These are phyloP conservation scores for Chrysanthemum seticuspe DNA, from an alignment of 129 eudicot genomes.

Conservation along the genomic window DNA sequence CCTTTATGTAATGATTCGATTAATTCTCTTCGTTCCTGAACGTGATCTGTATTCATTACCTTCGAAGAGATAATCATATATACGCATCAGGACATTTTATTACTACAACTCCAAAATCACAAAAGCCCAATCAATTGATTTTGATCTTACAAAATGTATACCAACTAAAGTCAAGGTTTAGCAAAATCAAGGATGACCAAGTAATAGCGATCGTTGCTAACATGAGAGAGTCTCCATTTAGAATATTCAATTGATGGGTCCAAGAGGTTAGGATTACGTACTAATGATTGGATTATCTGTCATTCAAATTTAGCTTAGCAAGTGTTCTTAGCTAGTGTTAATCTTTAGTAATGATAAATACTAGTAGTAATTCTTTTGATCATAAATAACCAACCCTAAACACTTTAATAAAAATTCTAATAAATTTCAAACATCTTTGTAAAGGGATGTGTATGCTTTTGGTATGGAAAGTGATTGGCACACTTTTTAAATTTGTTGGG, in stretches of 20 bases:
- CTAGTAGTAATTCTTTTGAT: too few relatives aligned
- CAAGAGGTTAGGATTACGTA: neutral
- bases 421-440: too few relatives aligned
- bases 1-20: conserved; percentile 61
- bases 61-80: conserved; percentile 12
- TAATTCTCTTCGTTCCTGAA: conserved; percentile 66
- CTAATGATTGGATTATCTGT: too few relatives aligned
- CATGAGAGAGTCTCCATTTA: neutral
- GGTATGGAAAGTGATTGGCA: too few relatives aligned
- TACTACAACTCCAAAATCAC: neutral
- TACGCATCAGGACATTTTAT: conserved; percentile 4
- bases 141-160: neutral
- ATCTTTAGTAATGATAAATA: too few relatives aligned
- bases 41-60: conserved; percentile 71
- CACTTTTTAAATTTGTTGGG: too few relatives aligned
- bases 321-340: too few relatives aligned
- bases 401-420: too few relatives aligned
- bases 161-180: neutral
- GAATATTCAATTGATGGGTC: neutral
- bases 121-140: neutral
- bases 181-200: neutral
- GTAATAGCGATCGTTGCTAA: neutral
- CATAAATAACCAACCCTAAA: too few relatives aligned
- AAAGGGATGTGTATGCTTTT: too few relatives aligned
- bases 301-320: too few relatives aligned